Evolutionary conservation across 306 rosid species (phyloP).

Genomic region (Hippophae tibetana): DNA sequence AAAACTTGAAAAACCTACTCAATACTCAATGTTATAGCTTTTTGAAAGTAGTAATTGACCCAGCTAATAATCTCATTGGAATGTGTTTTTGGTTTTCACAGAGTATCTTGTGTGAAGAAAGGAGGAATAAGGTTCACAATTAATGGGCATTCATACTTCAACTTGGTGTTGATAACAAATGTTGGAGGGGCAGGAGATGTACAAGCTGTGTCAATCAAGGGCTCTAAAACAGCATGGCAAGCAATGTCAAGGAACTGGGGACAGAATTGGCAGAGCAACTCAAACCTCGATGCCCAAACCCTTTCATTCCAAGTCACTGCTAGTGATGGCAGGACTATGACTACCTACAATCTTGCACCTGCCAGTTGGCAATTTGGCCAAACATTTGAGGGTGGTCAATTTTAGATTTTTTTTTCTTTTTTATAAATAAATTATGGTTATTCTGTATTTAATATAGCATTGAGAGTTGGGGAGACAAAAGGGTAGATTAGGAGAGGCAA

Average conservation of each 20-base stretch:
- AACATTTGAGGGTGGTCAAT: conserved; percentile 58
- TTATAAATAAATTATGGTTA: conserved; percentile 3
- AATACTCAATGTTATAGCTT: no score
- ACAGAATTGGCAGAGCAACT: conserved; percentile 93
- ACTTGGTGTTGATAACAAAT: conserved; percentile 74
- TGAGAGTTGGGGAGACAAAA: conserved; percentile 7
- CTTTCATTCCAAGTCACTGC: conserved; percentile 80
- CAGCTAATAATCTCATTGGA: neutral
- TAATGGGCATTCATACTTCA: conserved; percentile 92
- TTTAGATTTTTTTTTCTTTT: conserved; percentile 22
- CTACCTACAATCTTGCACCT: conserved; percentile 50
- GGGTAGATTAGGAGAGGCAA: conserved; percentile 35
- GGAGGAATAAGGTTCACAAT: conserved; percentile 86
- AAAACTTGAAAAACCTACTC: neutral
- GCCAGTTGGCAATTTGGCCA: conserved; percentile 83
- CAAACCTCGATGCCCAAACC: conserved; percentile 70
- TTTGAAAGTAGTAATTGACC: no score
- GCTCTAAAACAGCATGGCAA: conserved; percentile 78
- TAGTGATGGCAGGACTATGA: conserved; percentile 72
- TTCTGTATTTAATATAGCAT: conserved; percentile 21
- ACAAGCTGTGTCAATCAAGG: conserved; percentile 79
- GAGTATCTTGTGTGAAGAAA: conserved; percentile 80
- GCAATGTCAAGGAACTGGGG: conserved; percentile 96
- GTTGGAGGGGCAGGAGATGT: conserved; percentile 92
- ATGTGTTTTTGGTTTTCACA: conserved; percentile 7